These are phyloP conservation scores for Microstroma glucosiphilum DNA, from an alignment of 1,284 basidiomycete genomes.

Conservation along the genomic window DNA sequence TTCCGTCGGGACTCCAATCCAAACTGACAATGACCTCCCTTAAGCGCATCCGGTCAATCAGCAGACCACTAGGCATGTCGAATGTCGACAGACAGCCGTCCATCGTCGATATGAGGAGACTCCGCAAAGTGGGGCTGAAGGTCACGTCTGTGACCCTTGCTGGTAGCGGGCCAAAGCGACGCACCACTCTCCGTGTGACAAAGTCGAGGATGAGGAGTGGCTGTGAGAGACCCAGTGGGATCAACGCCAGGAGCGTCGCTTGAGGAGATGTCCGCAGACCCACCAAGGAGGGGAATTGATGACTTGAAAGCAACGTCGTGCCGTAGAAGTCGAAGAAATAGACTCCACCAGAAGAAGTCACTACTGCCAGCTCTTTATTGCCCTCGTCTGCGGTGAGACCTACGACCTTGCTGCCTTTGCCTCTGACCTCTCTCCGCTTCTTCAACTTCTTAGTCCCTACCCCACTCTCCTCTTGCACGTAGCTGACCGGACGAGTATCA, in stretches of 20 bases:
- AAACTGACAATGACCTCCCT: slow-evolving; percentile 2
- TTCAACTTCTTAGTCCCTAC: slow-evolving; percentile 21
- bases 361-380: slow-evolving; percentile 72
- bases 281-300: slow-evolving; percentile 58
- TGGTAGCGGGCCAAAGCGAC: slow-evolving; percentile 61
- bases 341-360: slow-evolving; percentile 72
- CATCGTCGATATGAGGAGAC: slow-evolving; percentile 1
- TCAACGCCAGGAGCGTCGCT: slow-evolving; percentile 58
- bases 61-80: neutral
- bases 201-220: slow-evolving; percentile 80
- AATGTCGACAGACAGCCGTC: neutral
- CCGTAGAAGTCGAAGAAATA: slow-evolving; percentile 96
- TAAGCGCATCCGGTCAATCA: slow-evolving; percentile 1
- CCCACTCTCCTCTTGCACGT: slow-evolving; percentile 19
- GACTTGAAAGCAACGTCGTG: slow-evolving; percentile 63
- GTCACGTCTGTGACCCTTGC: slow-evolving; percentile 39
- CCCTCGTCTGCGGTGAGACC: slow-evolving; percentile 80
- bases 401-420: slow-evolving; percentile 52
- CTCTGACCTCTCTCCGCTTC: slow-evolving; percentile 17
- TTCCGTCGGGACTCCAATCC: slow-evolving; percentile 2
- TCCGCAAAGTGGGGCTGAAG: slow-evolving; percentile 63
- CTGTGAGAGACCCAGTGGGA: slow-evolving; percentile 62
- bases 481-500: slow-evolving; percentile 5
- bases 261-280: slow-evolving; percentile 62
- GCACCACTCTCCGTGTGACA: slow-evolving; percentile 77